Percentiles rank a stretch among this genome's conserved stretches.
These are phyloP conservation scores for Botrytis galanthina DNA, from an alignment of 2,329 filamentous ascomycete genomes.

Conservation along the genomic window DNA sequence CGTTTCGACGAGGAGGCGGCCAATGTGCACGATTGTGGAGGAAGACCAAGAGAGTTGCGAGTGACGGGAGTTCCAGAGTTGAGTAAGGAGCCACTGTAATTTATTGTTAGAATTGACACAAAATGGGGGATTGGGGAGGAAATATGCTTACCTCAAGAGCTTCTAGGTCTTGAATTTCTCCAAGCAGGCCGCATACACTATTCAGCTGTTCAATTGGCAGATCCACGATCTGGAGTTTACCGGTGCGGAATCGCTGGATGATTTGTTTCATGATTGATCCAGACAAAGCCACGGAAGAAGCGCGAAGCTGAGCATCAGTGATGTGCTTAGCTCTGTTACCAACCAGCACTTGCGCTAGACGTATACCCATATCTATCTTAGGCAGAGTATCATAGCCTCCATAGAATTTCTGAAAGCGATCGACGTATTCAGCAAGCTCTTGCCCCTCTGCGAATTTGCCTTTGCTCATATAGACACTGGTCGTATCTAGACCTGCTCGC, in stretches of 20 bases:
- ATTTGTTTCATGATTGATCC: conserved; percentile 44
- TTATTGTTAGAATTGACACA: neutral
- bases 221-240: conserved; percentile 46
- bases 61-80: conserved; percentile 28
- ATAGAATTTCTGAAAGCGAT: conserved; percentile 44
- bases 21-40: conserved; percentile 25
- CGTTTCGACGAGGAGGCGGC: conserved; percentile 30
- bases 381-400: conserved; percentile 43
- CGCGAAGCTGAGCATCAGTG: conserved; percentile 38
- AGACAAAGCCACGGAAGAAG: conserved; percentile 42
- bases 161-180: conserved; percentile 47
- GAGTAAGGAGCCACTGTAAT: conserved; percentile 27
- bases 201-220: conserved; percentile 47
- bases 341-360: conserved; percentile 46
- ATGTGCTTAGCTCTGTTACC: conserved; percentile 42
- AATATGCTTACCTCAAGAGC: conserved; percentile 43
- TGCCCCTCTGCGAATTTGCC: conserved; percentile 44
- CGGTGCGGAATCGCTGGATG: conserved; percentile 43
- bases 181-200: conserved; percentile 47
- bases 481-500: conserved; percentile 39
- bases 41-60: conserved; percentile 27
- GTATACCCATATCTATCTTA: conserved; percentile 46
- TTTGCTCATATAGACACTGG: conserved; percentile 39
- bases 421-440: conserved; percentile 45
- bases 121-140: neutral